phyloP scores from a whole-genome alignment of 1,284 basidiomycete species.

The Apiotrichum akiyoshidainum region DNA sequence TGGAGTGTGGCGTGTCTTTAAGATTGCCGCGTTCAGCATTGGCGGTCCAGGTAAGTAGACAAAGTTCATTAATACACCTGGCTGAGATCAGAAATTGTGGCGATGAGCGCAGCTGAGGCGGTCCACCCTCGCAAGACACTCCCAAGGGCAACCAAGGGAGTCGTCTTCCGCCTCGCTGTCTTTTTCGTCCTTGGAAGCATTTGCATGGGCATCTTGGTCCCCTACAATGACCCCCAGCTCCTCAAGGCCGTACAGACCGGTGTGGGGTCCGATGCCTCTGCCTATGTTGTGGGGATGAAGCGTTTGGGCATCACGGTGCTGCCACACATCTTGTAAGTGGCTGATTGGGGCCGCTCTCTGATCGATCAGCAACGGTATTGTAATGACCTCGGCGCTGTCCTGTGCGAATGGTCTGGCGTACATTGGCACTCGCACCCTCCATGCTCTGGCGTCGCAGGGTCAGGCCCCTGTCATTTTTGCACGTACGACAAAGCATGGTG shows the following conservation, averaged over 20 bases:
- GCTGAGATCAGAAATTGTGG: slow-evolving; percentile 19
- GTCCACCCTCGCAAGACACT: slow-evolving; percentile 55
- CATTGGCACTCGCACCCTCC: slow-evolving; percentile 11
- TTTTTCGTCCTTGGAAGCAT: slow-evolving; percentile 68
- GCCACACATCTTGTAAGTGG: slow-evolving; percentile 32
- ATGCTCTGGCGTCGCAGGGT: slow-evolving; percentile 16
- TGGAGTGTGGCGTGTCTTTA: slow-evolving; percentile 30
- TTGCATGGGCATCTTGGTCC: slow-evolving; percentile 48
- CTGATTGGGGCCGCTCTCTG: background rate
- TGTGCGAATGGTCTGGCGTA: slow-evolving; percentile 35
- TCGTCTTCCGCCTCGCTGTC: slow-evolving; percentile 32
- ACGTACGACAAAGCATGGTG: slow-evolving; percentile 19
- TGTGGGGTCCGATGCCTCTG: slow-evolving; percentile 20
- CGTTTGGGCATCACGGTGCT: slow-evolving; percentile 25
- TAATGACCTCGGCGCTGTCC: slow-evolving; percentile 40
- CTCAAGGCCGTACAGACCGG: slow-evolving; percentile 7
- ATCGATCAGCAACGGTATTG: slow-evolving; percentile 34
- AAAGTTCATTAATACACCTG: too few relatives aligned
- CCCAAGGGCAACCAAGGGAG: slow-evolving; percentile 40
- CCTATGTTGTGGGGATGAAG: slow-evolving; percentile 26
- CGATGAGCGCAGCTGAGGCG: slow-evolving; percentile 33
- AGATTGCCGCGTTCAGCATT: slow-evolving; percentile 34
- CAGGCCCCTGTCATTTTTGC: slow-evolving; percentile 21
- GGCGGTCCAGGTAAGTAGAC: slow-evolving; percentile 23
- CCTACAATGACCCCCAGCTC: slow-evolving; percentile 23